These are phyloP conservation scores for Brachypodium distachyon DNA, from an alignment of 202 grass and related monocot genomes.

Conservation along the genomic window DNA sequence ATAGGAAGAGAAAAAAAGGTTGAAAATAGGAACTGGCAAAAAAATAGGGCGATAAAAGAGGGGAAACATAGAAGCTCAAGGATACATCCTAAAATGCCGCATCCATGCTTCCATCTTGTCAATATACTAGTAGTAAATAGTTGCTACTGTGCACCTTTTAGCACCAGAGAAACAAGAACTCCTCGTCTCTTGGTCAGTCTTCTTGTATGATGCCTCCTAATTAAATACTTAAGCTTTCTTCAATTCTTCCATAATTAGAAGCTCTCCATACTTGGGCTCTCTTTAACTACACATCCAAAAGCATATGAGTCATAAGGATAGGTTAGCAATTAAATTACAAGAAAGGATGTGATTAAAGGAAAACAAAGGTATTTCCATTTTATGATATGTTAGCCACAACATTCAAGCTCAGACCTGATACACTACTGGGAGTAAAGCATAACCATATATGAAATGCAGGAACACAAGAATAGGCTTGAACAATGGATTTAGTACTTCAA, in stretches of 20 bases:
- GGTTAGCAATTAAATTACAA: neutral
- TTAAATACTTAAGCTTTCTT: slow-evolving; percentile 33
- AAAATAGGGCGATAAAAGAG: slow-evolving; percentile 1
- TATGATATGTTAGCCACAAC: neutral
- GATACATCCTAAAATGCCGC: slow-evolving; percentile 91
- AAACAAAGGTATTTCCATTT: neutral
- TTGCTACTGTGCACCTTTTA: slow-evolving; percentile 30
- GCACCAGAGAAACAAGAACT: slow-evolving; percentile 27
- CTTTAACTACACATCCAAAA: slow-evolving; percentile 31
- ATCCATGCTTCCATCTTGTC: slow-evolving; percentile 73
- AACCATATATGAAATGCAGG: neutral
- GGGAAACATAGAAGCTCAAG: slow-evolving; percentile 45
- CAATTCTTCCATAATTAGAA: slow-evolving; percentile 31
- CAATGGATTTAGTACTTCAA: neutral
- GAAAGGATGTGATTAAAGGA: neutral
- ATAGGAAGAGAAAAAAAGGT: neutral
- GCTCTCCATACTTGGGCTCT: slow-evolving; percentile 10
- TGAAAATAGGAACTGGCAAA: neutral
- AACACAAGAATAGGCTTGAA: neutral
- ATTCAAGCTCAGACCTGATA: neutral
- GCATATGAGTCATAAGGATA: neutral
- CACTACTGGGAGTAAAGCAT: neutral
- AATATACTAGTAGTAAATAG: slow-evolving; percentile 48
- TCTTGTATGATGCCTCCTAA: slow-evolving; percentile 34
- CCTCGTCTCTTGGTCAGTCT: slow-evolving; percentile 31